Percentiles rank a stretch among this genome's conserved stretches.
Evolutionary conservation across 768 basidiomycete genomes (phyloP).

Genomic region (Leccinum truebloodii): DNA sequence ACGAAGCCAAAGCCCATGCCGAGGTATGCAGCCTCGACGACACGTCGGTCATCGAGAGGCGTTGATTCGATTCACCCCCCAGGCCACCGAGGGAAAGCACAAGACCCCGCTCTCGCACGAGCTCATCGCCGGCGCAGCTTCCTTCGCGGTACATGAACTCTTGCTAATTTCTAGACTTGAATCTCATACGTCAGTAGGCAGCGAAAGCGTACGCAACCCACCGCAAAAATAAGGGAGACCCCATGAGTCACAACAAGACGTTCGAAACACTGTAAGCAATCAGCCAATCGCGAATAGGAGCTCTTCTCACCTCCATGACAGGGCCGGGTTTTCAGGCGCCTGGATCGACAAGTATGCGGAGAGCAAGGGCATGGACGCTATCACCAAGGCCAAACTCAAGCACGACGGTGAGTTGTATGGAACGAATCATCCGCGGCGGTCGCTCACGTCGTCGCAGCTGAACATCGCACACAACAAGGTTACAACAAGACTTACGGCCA

Average conservation of each 20-base stretch:
- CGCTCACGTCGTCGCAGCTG: conserved; percentile 18
- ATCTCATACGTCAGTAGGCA: conserved; percentile 15
- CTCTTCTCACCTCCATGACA: conserved; percentile 6
- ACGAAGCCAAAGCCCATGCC: conserved; percentile 25
- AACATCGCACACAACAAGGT: conserved; percentile 5
- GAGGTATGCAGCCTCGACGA: conserved; percentile 6
- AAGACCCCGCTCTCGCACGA: conserved; percentile 28
- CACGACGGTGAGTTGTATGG: conserved; percentile 20
- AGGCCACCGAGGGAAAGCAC: conserved; percentile 23
- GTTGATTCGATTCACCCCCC: not conserved
- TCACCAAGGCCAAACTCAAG: conserved; percentile 22
- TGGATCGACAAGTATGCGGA: conserved; percentile 28
- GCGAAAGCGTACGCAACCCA: conserved; percentile 33
- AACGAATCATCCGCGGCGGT: not conserved
- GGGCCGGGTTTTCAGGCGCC: conserved; percentile 30
- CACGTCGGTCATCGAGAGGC: not conserved
- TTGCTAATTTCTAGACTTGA: not conserved
- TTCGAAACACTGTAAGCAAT: conserved; percentile 25
- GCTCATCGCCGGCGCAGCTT: conserved; percentile 30
- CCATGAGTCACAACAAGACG: conserved; percentile 25
- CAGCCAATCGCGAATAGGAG: no score
- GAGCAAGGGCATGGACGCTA: conserved; percentile 25
- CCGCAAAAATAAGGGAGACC: conserved; percentile 19
- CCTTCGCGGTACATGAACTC: conserved; percentile 23
- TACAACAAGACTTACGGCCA: not conserved